Percentiles rank a stretch among this genome's conserved stretches.
These are phyloP conservation scores for Rhododendron molle DNA, from an alignment of 148 eudicot genomes.

Conservation along the genomic window DNA sequence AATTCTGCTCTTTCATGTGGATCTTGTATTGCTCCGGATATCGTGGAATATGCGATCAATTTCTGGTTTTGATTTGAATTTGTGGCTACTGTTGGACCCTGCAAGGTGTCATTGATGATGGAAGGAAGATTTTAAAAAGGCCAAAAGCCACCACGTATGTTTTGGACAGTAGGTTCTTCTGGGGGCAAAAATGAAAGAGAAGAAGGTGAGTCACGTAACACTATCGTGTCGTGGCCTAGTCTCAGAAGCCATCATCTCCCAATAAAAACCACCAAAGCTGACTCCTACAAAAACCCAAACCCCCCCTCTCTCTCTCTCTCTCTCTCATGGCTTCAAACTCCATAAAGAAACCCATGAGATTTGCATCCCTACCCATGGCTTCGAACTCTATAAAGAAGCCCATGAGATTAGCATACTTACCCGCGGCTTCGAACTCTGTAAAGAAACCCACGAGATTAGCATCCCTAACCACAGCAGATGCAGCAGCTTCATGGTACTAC, in stretches of 20 bases:
- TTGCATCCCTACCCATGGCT: not conserved
- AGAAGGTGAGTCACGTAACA: not conserved
- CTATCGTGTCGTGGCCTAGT: not conserved
- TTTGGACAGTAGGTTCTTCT: not conserved
- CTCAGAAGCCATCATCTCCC: not conserved
- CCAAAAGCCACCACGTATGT: not conserved
- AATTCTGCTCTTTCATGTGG: not conserved
- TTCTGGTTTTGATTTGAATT: not conserved
- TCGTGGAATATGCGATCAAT: not conserved
- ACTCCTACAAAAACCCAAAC: not conserved
- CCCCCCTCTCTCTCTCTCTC: not conserved
- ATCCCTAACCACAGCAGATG: not conserved
- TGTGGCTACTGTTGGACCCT: not conserved
- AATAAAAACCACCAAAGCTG: not conserved
- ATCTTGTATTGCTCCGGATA: not conserved
- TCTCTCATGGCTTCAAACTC: not conserved
- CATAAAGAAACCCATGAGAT: not conserved
- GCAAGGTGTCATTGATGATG: not conserved
- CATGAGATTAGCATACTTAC: not conserved
- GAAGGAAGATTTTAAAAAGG: not conserved
- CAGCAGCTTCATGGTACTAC: constrained; percentile 21
- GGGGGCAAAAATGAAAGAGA: not conserved
- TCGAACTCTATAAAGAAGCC: not conserved
- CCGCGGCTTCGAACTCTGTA: not conserved
- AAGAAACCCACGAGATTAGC: not conserved